Evolutionary conservation across 73 alveolate species (phyloP), one percentile per base, ranked within the genome.

Genomic region (Paramecium tetraurelia): DNA sequence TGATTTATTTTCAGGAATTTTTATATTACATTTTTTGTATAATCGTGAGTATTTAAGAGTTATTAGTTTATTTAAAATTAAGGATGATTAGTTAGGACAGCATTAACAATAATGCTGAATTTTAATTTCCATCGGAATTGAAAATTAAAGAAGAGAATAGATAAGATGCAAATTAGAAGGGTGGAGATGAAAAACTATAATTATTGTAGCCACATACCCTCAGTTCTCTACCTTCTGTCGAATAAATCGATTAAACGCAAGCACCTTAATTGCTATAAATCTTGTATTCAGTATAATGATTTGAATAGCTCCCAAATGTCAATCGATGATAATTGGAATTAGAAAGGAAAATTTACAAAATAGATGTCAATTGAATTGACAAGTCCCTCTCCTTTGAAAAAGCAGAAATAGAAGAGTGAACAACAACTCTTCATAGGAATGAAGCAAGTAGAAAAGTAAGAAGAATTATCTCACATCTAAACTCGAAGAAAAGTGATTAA

Each of bases 401-500:
- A 63, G 27, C 46, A 27, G 0, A 63, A 63, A 31, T 31, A 63
- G 9, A 33, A 63, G 84, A 27, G 10, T 12, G 21, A 27, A 0
- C 31, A 27, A 0, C 31, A 7, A 7, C 27, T 4, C 9, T 31
- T 31, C 7, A 63, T 63, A 1, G 84, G 31, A 63, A 27, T 33
- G 6, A 63, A 31, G 41, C 1, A 27, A 27, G 16, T n/a, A 0
- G 69, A 18, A n/a, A 53, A 53, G 16, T 16, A n/a, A 53, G 84
- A 72, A n/a, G 86, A 70, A 18, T 59, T 29, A 36, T 36, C 86
- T 18, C 53, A 29, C 36, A 72, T 72, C 10, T 21, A 38, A 18
- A 80, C 90, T 24, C 21, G 90, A 18, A 41, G 90, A 46, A 80
- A 80, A 46, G 76, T 80, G 12, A 44, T 18, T 44, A 80, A 80